A percentile compares a stretch with the other conserved stretches of the same genome.
Conservation (phyloP, 345 rosid species). For the Adansonia digitata region DNA sequence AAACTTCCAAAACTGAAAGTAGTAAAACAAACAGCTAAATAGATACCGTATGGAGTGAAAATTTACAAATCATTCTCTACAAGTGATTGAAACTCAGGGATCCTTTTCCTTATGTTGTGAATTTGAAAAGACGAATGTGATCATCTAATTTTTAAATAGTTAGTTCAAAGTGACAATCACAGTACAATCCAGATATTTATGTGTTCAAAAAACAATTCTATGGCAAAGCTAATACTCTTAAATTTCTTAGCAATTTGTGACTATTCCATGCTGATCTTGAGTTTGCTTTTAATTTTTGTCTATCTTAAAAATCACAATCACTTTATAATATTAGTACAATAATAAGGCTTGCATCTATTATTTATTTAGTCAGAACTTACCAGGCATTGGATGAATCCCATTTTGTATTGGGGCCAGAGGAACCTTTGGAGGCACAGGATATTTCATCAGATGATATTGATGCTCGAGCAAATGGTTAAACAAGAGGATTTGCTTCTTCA, state of each 20-base stretch:
- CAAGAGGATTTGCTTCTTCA: conserved; percentile 81
- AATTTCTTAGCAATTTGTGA: background rate
- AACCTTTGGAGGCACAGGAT: conserved; percentile 68
- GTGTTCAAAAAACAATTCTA: background rate
- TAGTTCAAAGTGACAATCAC: background rate
- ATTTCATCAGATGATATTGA: conserved; percentile 90
- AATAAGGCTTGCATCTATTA: background rate
- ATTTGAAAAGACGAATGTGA: background rate
- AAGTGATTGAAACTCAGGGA: background rate
- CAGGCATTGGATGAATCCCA: conserved; percentile 90
- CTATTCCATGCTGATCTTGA: background rate
- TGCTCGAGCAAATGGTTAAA: conserved; percentile 89
- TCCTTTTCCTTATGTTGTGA: background rate
- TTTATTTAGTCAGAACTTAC: conserved; percentile 36
- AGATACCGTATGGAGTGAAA: background rate
- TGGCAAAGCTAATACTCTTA: background rate
- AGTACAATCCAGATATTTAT: background rate
- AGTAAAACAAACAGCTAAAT: background rate
- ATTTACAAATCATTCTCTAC: background rate
- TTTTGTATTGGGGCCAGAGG: conserved; percentile 83
- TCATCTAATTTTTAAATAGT: background rate
- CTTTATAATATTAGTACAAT: background rate
- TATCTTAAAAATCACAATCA: background rate
- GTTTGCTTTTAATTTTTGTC: background rate
- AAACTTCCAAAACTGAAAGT: background rate